These are phyloP conservation scores for Leishmania tarentolae DNA, from an alignment of 208 protist genomes.

Conservation along the genomic window DNA sequence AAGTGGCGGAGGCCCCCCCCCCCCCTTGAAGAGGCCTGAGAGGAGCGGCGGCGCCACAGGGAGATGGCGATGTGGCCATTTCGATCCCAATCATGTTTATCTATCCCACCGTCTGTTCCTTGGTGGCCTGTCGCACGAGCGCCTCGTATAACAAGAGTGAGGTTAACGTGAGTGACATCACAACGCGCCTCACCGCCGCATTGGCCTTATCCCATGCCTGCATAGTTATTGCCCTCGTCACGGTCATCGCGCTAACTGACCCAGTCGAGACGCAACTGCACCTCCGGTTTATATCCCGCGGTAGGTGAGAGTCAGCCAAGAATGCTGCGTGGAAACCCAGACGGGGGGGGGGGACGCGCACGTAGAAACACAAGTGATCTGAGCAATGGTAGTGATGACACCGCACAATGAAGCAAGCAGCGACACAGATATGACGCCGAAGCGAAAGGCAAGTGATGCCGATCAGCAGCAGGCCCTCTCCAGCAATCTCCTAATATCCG, in stretches of 20 bases:
- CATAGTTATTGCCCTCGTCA: neutral
- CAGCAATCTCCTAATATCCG: neutral
- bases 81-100: constrained; percentile 22
- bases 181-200: neutral
- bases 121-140: constrained; percentile 9
- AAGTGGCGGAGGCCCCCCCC: neutral
- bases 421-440: neutral
- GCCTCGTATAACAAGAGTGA: neutral
- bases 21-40: constrained; percentile 13
- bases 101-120: constrained; percentile 6
- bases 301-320: neutral
- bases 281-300: neutral
- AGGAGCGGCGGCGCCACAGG: neutral
- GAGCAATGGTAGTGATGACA: neutral
- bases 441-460: neutral
- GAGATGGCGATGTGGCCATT: constrained; percentile 8
- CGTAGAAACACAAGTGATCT: neutral
- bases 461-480: neutral
- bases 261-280: constrained; percentile 7
- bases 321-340: neutral
- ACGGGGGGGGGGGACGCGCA: neutral
- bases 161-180: neutral
- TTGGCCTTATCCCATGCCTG: constrained; percentile 14
- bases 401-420: too few species aligned
- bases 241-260: neutral